Evolutionary conservation across 2,329 filamentous ascomycete species (phyloP).

Genomic region (Alternaria solani): DNA sequence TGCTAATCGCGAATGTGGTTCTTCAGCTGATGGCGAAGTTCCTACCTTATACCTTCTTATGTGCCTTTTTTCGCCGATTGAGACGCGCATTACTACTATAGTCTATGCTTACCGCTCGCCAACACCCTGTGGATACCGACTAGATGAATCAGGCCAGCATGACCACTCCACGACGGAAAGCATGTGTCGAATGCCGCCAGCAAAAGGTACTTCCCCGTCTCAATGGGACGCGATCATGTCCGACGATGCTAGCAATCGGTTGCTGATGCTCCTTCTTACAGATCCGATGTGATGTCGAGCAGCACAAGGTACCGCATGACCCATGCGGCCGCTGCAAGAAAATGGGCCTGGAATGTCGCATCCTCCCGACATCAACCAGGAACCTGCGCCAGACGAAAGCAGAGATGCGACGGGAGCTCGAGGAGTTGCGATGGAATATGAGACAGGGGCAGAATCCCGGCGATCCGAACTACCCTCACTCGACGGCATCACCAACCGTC

Average conservation of each 20-base stretch:
- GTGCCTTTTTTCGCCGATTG: slow-evolving; percentile 41
- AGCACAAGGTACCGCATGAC: slow-evolving; percentile 49
- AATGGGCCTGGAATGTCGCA: slow-evolving; percentile 48
- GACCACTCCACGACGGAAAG: slow-evolving; percentile 48
- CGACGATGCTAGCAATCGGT: slow-evolving; percentile 6
- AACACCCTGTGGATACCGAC: slow-evolving; percentile 31
- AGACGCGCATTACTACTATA: slow-evolving; percentile 22
- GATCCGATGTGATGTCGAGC: slow-evolving; percentile 52
- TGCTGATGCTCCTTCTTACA: slow-evolving; percentile 31
- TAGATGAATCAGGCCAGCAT: slow-evolving; percentile 35
- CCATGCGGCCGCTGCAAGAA: slow-evolving; percentile 47
- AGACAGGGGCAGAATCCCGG: slow-evolving; percentile 36
- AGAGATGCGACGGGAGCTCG: slow-evolving; percentile 49
- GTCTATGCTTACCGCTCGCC: slow-evolving; percentile 30
- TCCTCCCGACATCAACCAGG: slow-evolving; percentile 48
- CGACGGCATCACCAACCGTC: slow-evolving; percentile 39
- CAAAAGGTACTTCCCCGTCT: slow-evolving; percentile 43
- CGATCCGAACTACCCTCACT: slow-evolving; percentile 36
- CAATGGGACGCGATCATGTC: slow-evolving; percentile 6
- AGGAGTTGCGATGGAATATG: slow-evolving; percentile 49
- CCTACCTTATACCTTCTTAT: slow-evolving; percentile 28
- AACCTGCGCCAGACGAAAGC: slow-evolving; percentile 50
- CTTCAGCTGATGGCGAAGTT: slow-evolving; percentile 29
- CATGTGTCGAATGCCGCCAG: slow-evolving; percentile 50
- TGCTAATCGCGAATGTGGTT: slow-evolving; percentile 31